Conservation (phyloP, 164 flowering plant species). For the Nymphaea thermarum region DNA sequence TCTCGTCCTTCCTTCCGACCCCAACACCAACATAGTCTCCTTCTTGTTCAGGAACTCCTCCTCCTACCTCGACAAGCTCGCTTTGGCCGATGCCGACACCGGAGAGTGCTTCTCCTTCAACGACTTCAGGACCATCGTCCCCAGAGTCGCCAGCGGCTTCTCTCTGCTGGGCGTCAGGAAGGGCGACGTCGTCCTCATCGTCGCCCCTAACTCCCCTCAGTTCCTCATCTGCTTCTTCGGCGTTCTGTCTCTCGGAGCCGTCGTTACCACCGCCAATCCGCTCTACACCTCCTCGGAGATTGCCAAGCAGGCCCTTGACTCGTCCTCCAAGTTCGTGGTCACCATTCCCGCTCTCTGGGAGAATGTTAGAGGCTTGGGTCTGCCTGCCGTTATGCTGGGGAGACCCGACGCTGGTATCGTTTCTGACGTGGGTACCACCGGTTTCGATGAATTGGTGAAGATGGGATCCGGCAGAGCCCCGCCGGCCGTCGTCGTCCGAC, state of each 20-base stretch:
- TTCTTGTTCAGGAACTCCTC: slow-evolving; percentile 57
- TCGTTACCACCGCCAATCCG: slow-evolving; percentile 68
- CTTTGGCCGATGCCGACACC: slow-evolving; percentile 48
- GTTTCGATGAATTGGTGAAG: slow-evolving; percentile 26
- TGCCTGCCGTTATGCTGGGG: slow-evolving; percentile 23
- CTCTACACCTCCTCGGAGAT: slow-evolving; percentile 58
- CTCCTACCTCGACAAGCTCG: slow-evolving; percentile 37
- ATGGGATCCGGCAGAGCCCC: slow-evolving; percentile 19
- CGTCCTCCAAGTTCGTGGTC: slow-evolving; percentile 38
- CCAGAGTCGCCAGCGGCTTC: slow-evolving; percentile 41
- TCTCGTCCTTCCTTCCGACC: slow-evolving; percentile 36
- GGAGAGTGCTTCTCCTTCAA: slow-evolving; percentile 28
- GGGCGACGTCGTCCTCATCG: slow-evolving; percentile 58
- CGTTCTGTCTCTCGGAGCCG: slow-evolving; percentile 60
- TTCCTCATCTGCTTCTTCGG: slow-evolving; percentile 67
- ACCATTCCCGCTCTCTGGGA: slow-evolving; percentile 46
- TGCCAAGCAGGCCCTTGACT: slow-evolving; percentile 30
- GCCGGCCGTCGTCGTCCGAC: slow-evolving; percentile 18
- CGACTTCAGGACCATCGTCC: slow-evolving; percentile 33
- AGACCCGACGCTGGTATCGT: slow-evolving; percentile 34
- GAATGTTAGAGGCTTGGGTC: slow-evolving; percentile 29
- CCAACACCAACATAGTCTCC: slow-evolving; percentile 39
- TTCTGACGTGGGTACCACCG: slow-evolving; percentile 18
- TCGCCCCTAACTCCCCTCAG: slow-evolving; percentile 63
- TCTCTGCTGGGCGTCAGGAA: slow-evolving; percentile 30